Evolutionary conservation across 176 grass and related monocot genomes (phyloP).

Genomic region (Lolium multiflorum): DNA sequence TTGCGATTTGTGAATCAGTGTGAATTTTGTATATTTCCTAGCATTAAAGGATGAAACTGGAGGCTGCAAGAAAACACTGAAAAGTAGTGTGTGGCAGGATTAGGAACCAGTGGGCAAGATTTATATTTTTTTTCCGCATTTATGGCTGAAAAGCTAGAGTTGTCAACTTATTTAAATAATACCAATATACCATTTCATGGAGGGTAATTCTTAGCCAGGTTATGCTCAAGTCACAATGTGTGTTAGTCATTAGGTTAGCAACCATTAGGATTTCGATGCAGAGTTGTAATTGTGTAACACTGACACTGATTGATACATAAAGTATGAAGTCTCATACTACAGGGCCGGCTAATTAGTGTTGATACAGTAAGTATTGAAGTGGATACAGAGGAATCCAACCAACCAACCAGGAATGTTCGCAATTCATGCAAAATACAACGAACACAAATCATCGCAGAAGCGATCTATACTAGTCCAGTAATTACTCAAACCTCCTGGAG

Average conservation of each 20-base stretch:
- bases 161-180: background rate
- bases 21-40: background rate
- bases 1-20: background rate
- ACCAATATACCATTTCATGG: background rate
- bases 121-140: too few species aligned
- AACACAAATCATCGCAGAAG: background rate
- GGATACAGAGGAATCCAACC: too few species aligned
- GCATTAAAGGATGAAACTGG: background rate
- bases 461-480: too few species aligned
- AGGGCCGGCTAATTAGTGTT: background rate
- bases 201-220: background rate
- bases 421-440: background rate
- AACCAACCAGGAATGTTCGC: background rate
- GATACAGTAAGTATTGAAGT: background rate
- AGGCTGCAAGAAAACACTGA: constrained; percentile 10
- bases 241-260: background rate
- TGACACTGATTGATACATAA: too few species aligned
- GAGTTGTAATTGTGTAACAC: background rate
- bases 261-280: background rate
- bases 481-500: constrained; percentile 1
- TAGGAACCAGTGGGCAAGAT: background rate
- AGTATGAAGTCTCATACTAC: background rate
- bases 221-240: too few species aligned
- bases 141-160: background rate
- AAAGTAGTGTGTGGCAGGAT: background rate